These are phyloP conservation scores for Syncephalastrum sp. DNA, from an alignment of 371 early-diverging fungal species.

Conservation along the genomic window DNA sequence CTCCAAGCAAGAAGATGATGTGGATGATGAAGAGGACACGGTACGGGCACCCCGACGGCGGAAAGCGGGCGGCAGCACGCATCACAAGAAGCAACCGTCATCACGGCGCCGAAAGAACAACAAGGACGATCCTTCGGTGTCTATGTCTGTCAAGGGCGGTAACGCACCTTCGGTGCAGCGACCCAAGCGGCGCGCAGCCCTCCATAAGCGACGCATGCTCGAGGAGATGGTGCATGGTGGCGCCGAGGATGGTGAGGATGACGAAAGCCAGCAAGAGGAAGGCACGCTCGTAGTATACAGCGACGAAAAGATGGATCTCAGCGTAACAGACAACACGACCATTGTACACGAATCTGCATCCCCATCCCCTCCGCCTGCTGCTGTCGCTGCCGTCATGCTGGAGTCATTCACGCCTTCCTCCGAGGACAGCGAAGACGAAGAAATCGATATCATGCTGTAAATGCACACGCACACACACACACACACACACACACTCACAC, in stretches of 20 bases:
- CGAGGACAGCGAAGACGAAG: slow-evolving; percentile 25
- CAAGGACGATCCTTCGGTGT: slow-evolving; percentile 16
- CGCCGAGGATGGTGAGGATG: slow-evolving; percentile 35
- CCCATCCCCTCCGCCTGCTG: slow-evolving; percentile 10
- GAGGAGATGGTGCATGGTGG: slow-evolving; percentile 37
- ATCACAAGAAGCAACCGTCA: slow-evolving; percentile 4
- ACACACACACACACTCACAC: not conserved
- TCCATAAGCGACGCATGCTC: slow-evolving; percentile 44
- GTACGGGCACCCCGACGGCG: slow-evolving; percentile 1
- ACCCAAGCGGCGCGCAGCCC: slow-evolving; percentile 44
- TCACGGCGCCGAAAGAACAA: slow-evolving; percentile 2
- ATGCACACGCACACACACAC: not conserved
- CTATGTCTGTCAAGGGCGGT: slow-evolving; percentile 17
- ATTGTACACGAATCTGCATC: slow-evolving; percentile 32
- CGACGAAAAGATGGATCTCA: slow-evolving; percentile 45
- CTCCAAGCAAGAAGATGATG: slow-evolving; percentile 20
- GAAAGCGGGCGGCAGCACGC: slow-evolving; percentile 7
- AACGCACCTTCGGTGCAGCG: slow-evolving; percentile 35
- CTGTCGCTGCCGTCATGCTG: slow-evolving; percentile 1
- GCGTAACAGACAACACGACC: slow-evolving; percentile 39
- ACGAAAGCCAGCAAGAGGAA: slow-evolving; percentile 15
- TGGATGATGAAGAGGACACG: not conserved
- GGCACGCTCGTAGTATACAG: slow-evolving; percentile 34
- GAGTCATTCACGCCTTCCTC: not conserved
- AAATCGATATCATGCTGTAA: slow-evolving; percentile 32